Evolutionary conservation across 345 rosid genomes (phyloP).

Genomic region (Brassica carinata): DNA sequence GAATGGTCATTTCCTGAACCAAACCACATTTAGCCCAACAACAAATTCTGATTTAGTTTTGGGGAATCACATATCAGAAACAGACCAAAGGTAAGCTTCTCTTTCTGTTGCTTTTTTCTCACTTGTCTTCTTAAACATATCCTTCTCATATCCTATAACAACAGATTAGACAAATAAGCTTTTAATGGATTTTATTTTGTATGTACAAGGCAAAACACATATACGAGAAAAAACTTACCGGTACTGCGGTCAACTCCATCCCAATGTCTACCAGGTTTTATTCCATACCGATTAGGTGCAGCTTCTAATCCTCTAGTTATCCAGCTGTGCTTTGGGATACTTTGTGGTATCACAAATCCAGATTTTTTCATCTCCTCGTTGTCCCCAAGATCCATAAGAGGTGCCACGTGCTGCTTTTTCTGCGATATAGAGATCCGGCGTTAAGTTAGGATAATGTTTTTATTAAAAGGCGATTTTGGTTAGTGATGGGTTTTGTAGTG

Average conservation of each 20-base stretch:
- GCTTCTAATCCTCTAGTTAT: constrained; percentile 74
- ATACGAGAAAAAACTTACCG: constrained; percentile 46
- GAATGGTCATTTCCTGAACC: constrained; percentile 4
- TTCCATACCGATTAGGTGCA: constrained; percentile 82
- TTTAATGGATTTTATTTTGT: neutral
- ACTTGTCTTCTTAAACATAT: constrained; percentile 58
- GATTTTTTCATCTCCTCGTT: constrained; percentile 87
- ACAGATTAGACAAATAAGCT: neutral
- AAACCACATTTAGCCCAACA: neutral
- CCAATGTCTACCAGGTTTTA: constrained; percentile 97
- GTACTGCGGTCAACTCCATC: constrained; percentile 95
- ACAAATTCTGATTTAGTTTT: neutral
- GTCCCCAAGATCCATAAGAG: constrained; percentile 74
- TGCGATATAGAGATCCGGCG: constrained; percentile 29
- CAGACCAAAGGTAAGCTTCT: constrained; percentile 96
- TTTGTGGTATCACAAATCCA: constrained; percentile 87
- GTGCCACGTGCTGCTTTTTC: constrained; percentile 57
- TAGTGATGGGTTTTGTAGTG: neutral
- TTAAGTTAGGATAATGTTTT: neutral
- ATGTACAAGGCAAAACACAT: neutral
- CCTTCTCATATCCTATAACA: constrained; percentile 70
- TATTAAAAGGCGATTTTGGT: neutral
- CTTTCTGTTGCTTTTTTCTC: constrained; percentile 83
- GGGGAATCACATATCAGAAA: constrained; percentile 72
- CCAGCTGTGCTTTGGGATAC: constrained; percentile 84